A percentile compares a stretch with the other conserved stretches of the same genome.
phyloP scores from a whole-genome alignment of 2,329 filamentous ascomycete species.

The Pseudovirgaria hyperparasitica region DNA sequence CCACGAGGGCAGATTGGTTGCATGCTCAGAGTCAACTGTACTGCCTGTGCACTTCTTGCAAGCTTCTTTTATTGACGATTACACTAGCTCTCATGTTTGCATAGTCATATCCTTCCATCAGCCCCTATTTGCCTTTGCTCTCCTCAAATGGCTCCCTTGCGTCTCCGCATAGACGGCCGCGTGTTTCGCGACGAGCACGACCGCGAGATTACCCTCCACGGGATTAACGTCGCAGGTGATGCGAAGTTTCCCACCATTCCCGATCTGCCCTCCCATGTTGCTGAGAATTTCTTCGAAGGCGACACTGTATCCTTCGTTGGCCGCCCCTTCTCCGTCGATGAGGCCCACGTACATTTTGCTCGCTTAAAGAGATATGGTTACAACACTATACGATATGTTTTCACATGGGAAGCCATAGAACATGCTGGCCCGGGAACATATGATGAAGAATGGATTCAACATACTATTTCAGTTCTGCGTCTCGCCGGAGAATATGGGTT shows the following conservation, averaged over 20 bases:
- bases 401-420: constrained; percentile 99
- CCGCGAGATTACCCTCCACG: constrained; percentile 76
- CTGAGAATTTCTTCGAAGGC: constrained; percentile 77
- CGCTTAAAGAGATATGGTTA: constrained; percentile 81
- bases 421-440: constrained; percentile 81
- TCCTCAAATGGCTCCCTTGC: constrained; percentile 59
- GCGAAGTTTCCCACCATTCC: constrained; percentile 79
- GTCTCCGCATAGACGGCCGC: constrained; percentile 72
- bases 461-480: constrained; percentile 75
- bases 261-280: constrained; percentile 65
- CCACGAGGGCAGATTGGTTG: too few relatives aligned
- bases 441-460: constrained; percentile 84
- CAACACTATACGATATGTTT: constrained; percentile 92
- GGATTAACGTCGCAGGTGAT: constrained; percentile 88
- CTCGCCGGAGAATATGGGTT: constrained; percentile 84
- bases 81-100: too few relatives aligned
- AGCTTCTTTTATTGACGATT: too few relatives aligned
- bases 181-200: constrained; percentile 72
- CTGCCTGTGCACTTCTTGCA: too few relatives aligned
- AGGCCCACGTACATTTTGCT: constrained; percentile 77
- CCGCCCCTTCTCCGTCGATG: constrained; percentile 69
- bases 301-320: constrained; percentile 83
- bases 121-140: too few relatives aligned
- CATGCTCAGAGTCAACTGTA: too few relatives aligned
- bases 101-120: too few relatives aligned